Percentiles rank a stretch among this genome's conserved stretches.
phyloP scores from a whole-genome alignment of 768 basidiomycete genomes.

The Boletus insuetus region DNA sequence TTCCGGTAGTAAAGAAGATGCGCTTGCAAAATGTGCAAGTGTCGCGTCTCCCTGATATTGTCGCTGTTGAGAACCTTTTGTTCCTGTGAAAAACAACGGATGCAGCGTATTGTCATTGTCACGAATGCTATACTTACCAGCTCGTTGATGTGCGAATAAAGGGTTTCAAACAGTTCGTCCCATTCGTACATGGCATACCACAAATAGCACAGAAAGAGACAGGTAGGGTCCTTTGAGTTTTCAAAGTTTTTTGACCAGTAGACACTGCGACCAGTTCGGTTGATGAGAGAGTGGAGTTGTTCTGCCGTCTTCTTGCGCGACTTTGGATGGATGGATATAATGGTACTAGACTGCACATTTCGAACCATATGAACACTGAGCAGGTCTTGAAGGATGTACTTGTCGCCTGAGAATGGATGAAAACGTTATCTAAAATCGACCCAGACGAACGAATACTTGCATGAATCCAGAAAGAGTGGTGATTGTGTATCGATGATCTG shows the following conservation, averaged over 20 bases:
- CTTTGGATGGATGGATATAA: conserved; percentile 32
- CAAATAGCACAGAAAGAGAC: conserved; percentile 48
- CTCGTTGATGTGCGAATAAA: conserved; percentile 49
- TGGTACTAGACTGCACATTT: conserved; percentile 18
- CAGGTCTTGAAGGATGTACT: conserved; percentile 40
- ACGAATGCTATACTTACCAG: conserved; percentile 37
- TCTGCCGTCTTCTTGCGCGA: conserved; percentile 20
- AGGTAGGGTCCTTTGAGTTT: conserved; percentile 46
- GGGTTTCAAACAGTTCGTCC: conserved; percentile 55
- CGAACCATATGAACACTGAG: conserved; percentile 53
- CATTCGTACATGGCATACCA: conserved; percentile 64
- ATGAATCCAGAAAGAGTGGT: conserved; percentile 36
- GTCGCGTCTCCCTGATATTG: conserved; percentile 45
- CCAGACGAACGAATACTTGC: conserved; percentile 25
- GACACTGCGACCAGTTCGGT: conserved; percentile 31
- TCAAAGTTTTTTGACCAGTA: conserved; percentile 31
- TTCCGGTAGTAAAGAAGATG: conserved; percentile 55
- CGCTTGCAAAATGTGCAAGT: conserved; percentile 55
- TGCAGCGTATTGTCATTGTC: not conserved
- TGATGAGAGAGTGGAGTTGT: conserved; percentile 28
- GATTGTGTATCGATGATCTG: conserved; percentile 51
- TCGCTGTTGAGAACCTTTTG: conserved; percentile 39
- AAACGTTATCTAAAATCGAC: not conserved
- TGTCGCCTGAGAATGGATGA: conserved; percentile 10
- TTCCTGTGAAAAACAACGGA: conserved; percentile 36